Evolutionary conservation across 2,329 filamentous ascomycete genomes (phyloP).

Genomic region (Chaetomiaceae sp.): DNA sequence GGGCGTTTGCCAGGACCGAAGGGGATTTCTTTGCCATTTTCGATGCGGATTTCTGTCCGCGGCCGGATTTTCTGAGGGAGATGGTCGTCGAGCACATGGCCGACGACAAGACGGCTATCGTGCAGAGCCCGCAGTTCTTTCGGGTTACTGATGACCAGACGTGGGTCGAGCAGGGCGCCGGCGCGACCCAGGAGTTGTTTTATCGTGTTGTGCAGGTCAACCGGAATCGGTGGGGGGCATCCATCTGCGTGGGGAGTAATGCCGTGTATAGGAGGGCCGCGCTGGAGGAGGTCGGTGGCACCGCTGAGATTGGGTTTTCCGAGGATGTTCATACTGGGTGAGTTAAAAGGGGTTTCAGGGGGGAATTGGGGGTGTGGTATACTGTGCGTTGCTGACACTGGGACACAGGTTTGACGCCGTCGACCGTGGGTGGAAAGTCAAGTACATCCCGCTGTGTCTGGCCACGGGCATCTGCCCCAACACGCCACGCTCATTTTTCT

Average conservation of each 20-base stretch:
- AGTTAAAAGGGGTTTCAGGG: conserved; percentile 12
- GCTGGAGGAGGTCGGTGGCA: conserved; percentile 37
- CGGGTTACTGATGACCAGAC: conserved; percentile 36
- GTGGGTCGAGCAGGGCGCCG: conserved; percentile 41
- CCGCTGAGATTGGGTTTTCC: conserved; percentile 39
- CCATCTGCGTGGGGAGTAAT: conserved; percentile 40
- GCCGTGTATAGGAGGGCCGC: conserved; percentile 37
- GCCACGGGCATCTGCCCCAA: conserved; percentile 41
- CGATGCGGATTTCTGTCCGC: conserved; percentile 40
- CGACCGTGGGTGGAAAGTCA: conserved; percentile 40
- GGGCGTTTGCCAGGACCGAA: conserved; percentile 35
- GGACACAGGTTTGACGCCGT: conserved; percentile 34
- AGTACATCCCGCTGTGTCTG: conserved; percentile 38
- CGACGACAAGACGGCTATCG: conserved; percentile 35
- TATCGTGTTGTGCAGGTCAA: conserved; percentile 41
- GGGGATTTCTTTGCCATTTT: conserved; percentile 41
- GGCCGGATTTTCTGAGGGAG: conserved; percentile 37
- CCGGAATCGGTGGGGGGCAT: conserved; percentile 37
- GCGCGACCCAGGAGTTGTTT: conserved; percentile 39
- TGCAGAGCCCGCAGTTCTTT: conserved; percentile 41
- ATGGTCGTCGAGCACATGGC: conserved; percentile 37
- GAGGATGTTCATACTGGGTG: conserved; percentile 42
- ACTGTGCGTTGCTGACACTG: not conserved
- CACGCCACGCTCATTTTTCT: conserved; percentile 39
- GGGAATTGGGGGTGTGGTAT: too few relatives aligned